phyloP scores from a whole-genome alignment of 78 protist species.

The Dictyostelium discoideum region DNA sequence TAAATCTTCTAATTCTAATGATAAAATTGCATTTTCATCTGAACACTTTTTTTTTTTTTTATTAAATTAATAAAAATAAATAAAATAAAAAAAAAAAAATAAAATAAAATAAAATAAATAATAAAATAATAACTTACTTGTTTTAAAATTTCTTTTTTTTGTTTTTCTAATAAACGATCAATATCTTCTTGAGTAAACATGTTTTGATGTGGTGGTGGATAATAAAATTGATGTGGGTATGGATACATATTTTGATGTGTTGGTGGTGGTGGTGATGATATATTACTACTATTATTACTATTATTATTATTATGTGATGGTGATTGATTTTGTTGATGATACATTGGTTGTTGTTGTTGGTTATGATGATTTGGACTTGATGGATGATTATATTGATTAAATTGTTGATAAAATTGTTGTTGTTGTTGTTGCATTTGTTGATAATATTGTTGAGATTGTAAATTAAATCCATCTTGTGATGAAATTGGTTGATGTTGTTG shows the following conservation, averaged over 20 bases:
- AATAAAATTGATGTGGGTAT: conserved; percentile 19
- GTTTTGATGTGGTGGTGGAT: conserved; percentile 2
- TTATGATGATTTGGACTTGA: neutral
- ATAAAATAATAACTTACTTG: conserved; percentile 15
- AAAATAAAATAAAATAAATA: neutral
- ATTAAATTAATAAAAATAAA: no score
- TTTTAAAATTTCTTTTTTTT: conserved; percentile 49
- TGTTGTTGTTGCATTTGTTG: conserved; percentile 5
- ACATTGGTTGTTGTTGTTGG: conserved; percentile 16
- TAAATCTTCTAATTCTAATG: conserved; percentile 48
- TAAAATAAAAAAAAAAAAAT: neutral
- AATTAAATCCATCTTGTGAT: neutral
- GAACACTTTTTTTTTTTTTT: conserved; percentile 21
- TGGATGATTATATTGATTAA: neutral
- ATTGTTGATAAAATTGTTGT: neutral
- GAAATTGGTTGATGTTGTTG: neutral
- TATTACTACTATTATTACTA: neutral
- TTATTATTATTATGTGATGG: neutral
- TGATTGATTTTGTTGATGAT: conserved; percentile 11
- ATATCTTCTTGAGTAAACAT: conserved; percentile 68
- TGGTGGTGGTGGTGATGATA: conserved; percentile 8
- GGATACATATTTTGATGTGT: neutral
- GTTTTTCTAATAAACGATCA: conserved; percentile 37
- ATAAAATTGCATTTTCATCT: conserved; percentile 63
- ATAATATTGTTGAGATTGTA: neutral